Base-by-base conservation (phyloP, 2,329 filamentous ascomycete species). In the Pyrenophora tritici-repentis region DNA sequence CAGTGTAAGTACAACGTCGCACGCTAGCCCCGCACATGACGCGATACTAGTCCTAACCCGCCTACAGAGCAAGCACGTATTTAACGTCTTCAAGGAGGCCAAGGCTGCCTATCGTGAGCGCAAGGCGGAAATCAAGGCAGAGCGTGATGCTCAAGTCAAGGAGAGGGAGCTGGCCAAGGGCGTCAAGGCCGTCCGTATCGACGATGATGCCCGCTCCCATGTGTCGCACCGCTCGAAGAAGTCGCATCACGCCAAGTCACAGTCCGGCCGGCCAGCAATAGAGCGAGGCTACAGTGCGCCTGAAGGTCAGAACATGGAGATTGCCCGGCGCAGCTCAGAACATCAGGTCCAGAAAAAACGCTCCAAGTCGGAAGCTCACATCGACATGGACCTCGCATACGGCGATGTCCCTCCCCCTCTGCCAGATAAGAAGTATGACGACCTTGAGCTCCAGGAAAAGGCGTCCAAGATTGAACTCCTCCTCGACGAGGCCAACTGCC, bases 371-470 rank as follows among this genome's bases (percentile, higher is more conserved):
- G 62, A 71, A 22, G 64, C 74, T 17, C 79, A 86, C 47, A 86
- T 96, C 62, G 93, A 97, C 67, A 91, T 96, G 89, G 83, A 96
- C 69, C 80, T 97, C 6, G 93, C 93, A 6, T 97, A 97, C 66
- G 93, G 93, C 53, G 86, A 90, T 44, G 79, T 94, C 0, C 89
- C 89, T 1, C 85, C 89, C 49, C 84, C 91, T 63, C 74, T 90
- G 10, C 78, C 75, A 70, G 74, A 73, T 62, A 78, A 65, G 42
- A 69, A 76, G 33, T 65, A 79, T 46, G 76, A 83, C 34, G 80
- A 88, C 32, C 75, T 77, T 10, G 84, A 86, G 50, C 78, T 90
- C 42, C 83, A 85, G 58, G 82, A 78, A 14, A 84, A 96, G 39
- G 86, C 96, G 52, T 82, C 79, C 52, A 86, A 85, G 61, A 86